phyloP scores from a whole-genome alignment of 2,329 filamentous ascomycete genomes.

The Colletotrichum abscissum region DNA sequence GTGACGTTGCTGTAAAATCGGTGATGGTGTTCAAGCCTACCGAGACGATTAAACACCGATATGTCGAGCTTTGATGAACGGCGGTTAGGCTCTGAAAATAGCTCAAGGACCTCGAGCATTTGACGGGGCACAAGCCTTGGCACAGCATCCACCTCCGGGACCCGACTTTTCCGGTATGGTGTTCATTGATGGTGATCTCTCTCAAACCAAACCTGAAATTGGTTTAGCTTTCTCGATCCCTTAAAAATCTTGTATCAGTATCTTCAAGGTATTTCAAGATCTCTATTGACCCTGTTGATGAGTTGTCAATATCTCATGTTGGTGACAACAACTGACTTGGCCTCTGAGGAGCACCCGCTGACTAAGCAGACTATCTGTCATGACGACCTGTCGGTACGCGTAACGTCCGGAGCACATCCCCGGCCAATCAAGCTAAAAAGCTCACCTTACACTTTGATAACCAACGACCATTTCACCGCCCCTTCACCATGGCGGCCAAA shows the following conservation, averaged over 20 bases:
- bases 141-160: neutral
- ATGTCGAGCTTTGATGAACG: too few relatives aligned
- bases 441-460: neutral
- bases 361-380: constrained; percentile 20
- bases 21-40: too few relatives aligned
- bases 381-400: neutral
- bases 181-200: neutral
- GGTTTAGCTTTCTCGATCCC: too few relatives aligned
- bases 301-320: too few relatives aligned
- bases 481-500: neutral
- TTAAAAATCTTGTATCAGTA: too few relatives aligned
- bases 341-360: neutral
- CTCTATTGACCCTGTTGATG: too few relatives aligned
- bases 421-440: neutral
- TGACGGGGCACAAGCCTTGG: neutral
- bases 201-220: neutral
- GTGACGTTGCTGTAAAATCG: too few relatives aligned
- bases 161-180: neutral
- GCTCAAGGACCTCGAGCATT: neutral
- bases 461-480: constrained; percentile 6
- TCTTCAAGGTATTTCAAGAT: too few relatives aligned
- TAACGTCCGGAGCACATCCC: neutral
- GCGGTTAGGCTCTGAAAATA: too few relatives aligned
- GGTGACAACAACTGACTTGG: neutral
- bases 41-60: too few relatives aligned